Conservation (phyloP, 768 basidiomycete species). For the Rhizopogon rudus region DNA sequence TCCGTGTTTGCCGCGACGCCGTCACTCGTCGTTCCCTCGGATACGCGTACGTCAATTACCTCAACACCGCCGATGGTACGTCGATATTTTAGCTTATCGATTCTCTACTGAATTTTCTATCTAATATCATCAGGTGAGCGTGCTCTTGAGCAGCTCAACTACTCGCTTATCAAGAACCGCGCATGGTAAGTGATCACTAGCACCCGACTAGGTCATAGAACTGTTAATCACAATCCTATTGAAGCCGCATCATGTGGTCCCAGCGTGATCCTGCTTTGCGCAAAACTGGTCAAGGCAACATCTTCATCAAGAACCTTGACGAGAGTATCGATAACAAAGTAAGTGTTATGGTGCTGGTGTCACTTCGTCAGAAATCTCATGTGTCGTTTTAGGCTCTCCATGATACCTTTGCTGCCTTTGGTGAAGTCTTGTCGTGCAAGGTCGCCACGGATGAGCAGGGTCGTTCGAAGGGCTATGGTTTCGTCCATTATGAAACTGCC, state of each 20-base stretch:
- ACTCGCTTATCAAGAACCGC: constrained; percentile 97
- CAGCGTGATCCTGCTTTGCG: constrained; percentile 99
- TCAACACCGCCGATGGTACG: constrained; percentile 89
- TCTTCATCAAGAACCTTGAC: constrained; percentile 99
- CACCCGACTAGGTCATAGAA: neutral
- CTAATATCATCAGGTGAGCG: constrained; percentile 68
- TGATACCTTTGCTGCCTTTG: constrained; percentile 98
- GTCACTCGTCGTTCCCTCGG: constrained; percentile 99
- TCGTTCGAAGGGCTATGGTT: constrained; percentile 95
- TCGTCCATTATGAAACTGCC: constrained; percentile 98
- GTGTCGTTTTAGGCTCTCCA: constrained; percentile 73
- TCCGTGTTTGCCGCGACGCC: constrained; percentile 99
- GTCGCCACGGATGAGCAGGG: constrained; percentile 96
- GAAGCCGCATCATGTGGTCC: constrained; percentile 99
- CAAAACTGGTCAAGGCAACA: constrained; percentile 99
- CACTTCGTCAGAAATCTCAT: neutral
- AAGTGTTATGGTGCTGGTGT: constrained; percentile 2
- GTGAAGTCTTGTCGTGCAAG: constrained; percentile 98
- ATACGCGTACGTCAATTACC: constrained; percentile 99
- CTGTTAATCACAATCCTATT: constrained; percentile 9
- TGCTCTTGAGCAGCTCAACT: constrained; percentile 98
- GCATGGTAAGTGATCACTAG: constrained; percentile 63
- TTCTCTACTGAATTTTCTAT: neutral
- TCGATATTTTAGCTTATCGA: constrained; percentile 6
- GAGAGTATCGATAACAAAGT: constrained; percentile 98